Evolutionary conservation across 306 rosid genomes (phyloP).

Genomic region (Begonia fuchsioides): DNA sequence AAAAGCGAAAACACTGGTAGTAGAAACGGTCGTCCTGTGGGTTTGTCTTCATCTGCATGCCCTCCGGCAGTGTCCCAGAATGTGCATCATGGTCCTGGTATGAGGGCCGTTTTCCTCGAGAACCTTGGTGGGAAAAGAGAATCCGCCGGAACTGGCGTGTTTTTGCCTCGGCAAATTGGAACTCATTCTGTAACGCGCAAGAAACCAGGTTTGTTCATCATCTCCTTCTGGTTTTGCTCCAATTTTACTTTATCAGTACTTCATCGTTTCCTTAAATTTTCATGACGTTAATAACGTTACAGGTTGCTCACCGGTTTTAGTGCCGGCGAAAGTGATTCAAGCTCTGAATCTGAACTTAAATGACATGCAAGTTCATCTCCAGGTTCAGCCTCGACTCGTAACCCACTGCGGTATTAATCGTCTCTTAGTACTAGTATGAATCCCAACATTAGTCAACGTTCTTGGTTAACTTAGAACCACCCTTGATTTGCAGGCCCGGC

Average conservation of each 20-base stretch:
- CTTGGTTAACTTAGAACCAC: too few species aligned
- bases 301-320: constrained; percentile 41
- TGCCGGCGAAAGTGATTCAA: constrained; percentile 55
- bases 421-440: too few species aligned
- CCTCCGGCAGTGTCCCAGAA: constrained; percentile 26
- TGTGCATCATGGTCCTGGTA: constrained; percentile 22
- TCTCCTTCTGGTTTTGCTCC: not conserved
- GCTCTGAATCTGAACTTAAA: constrained; percentile 45
- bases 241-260: not conserved
- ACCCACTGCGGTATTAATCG: constrained; percentile 27
- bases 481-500: constrained; percentile 14
- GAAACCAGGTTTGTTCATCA: constrained; percentile 18
- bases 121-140: constrained; percentile 20
- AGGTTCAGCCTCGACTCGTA: constrained; percentile 11
- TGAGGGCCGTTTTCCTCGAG: constrained; percentile 30
- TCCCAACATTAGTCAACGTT: too few species aligned
- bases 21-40: constrained; percentile 10
- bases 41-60: constrained; percentile 35
- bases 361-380: constrained; percentile 19
- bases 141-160: constrained; percentile 51
- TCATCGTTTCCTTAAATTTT: not conserved
- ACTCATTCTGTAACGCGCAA: constrained; percentile 8
- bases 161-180: constrained; percentile 33
- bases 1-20: constrained; percentile 13
- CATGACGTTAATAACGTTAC: not conserved